Evolutionary conservation across 2,329 filamentous ascomycete genomes (phyloP), one percentile per base, ranked within the genome.

Genomic region (Coniella vitis): DNA sequence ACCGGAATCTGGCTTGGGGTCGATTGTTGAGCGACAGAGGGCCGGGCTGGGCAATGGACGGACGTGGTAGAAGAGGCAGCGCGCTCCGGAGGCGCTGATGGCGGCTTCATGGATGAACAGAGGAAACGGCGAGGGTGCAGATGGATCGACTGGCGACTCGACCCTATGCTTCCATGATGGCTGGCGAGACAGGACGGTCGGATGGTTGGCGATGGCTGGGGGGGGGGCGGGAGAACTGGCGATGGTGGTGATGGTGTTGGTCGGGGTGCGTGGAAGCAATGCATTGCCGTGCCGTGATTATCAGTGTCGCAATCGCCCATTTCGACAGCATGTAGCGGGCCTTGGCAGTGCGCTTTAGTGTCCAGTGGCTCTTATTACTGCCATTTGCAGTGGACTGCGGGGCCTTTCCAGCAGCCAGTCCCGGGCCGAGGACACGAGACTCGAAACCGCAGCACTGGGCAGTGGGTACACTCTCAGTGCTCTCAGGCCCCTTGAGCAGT

Each of bases 61-160:
- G 42, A 44, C 45, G 40, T 22, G 16, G 40, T 19, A 38, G 47
- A 41, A 41, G 47, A 53, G 43, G 29, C 51, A 39, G 51, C 44
- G 47, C 51, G 50, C 47, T 53, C 47, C 34, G 25, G 12, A 34
- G 29, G 32, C 44, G 36, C 44, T 47, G 47, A 44, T 37, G 44
- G 38, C 19, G 42, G 38, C 51, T 50, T 50, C 51, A 53, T 53
- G 32, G 51, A 47, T 41, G 25, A 17, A 22, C 34, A 13, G 25
- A 25, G 13, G 38, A 38, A 44, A 10, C 25, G 25, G 10, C 25
- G 25, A 29, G 25, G 12, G 20, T 41, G 38, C 12, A 21, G 38
- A 25, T 31, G 4, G n/a, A 29, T 41, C 38, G 38, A 19, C 38
- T 41, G 17, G 38, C 38, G 38, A 39, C 20, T n/a, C 7, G 37